phyloP scores from a whole-genome alignment of 257 asterid genomes.

The Osmanthus fragrans region DNA sequence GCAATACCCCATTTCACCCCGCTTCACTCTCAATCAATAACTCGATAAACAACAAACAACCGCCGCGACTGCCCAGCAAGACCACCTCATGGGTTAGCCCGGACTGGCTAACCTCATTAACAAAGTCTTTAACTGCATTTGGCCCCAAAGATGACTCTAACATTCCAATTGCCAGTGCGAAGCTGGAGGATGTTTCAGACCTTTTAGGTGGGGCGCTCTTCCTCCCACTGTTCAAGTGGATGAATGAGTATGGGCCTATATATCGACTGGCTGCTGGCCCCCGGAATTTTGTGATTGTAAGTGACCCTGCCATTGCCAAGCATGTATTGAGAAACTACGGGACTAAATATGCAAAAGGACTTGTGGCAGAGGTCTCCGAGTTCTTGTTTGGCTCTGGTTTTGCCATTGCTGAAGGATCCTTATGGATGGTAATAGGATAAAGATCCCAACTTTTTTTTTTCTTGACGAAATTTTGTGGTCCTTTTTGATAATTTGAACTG shows the following conservation, averaged over 20 bases:
- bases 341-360: conserved; percentile 78
- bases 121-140: conserved; percentile 55
- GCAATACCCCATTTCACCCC: conserved; percentile 8
- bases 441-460: neutral
- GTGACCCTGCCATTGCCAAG: conserved; percentile 90
- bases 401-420: conserved; percentile 96
- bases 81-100: conserved; percentile 88
- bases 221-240: conserved; percentile 88
- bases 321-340: conserved; percentile 85
- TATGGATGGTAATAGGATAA: conserved; percentile 69
- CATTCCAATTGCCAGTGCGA: conserved; percentile 77
- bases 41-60: conserved; percentile 45
- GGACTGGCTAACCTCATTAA: conserved; percentile 79
- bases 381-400: conserved; percentile 97
- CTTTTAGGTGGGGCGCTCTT: conserved; percentile 91
- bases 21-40: conserved; percentile 34
- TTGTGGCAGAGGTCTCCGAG: conserved; percentile 87
- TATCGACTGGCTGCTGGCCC: conserved; percentile 93
- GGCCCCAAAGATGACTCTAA: conserved; percentile 78
- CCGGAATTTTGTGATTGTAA: conserved; percentile 73
- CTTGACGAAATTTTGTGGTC: neutral
- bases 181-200: conserved; percentile 88
- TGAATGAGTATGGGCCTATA: conserved; percentile 82
- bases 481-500: neutral
- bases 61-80: conserved; percentile 20